Evolutionary conservation across 352 stramenopile genomes (phyloP).

Genomic region (Phytophthora parvispora): DNA sequence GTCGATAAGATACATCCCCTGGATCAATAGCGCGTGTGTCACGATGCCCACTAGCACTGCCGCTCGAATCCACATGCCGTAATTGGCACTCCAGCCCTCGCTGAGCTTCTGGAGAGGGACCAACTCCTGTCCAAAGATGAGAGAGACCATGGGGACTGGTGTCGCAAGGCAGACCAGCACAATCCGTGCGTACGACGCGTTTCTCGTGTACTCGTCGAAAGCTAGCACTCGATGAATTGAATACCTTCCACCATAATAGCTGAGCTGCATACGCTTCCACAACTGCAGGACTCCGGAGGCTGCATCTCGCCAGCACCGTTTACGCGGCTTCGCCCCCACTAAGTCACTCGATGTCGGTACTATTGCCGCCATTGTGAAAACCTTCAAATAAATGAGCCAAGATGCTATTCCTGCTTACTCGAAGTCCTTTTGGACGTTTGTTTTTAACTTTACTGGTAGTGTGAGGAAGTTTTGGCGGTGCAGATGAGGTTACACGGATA

Average conservation of each 20-base stretch:
- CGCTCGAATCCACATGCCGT: slow-evolving; percentile 17
- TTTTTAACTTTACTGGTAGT: too few relatives aligned
- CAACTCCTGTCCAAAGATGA: slow-evolving; percentile 3
- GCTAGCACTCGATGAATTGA: slow-evolving; percentile 15
- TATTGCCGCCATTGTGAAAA: background rate
- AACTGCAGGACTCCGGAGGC: background rate
- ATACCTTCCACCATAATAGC: slow-evolving; percentile 16
- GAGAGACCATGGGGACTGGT: slow-evolving; percentile 8
- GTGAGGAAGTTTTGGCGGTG: too few relatives aligned
- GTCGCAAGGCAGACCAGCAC: slow-evolving; percentile 6
- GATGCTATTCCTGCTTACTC: too few relatives aligned
- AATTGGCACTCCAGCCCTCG: slow-evolving; percentile 15
- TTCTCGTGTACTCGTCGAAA: slow-evolving; percentile 11
- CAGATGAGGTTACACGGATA: too few relatives aligned
- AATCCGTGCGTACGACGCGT: slow-evolving; percentile 3
- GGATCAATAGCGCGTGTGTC: background rate
- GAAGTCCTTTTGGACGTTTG: too few relatives aligned
- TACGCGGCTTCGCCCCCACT: background rate
- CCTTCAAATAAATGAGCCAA: too few relatives aligned
- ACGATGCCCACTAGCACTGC: slow-evolving; percentile 6
- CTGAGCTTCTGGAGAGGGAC: slow-evolving; percentile 6
- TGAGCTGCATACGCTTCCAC: slow-evolving; percentile 16
- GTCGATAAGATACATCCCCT: slow-evolving; percentile 10
- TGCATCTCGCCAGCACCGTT: background rate
- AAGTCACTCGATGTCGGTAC: background rate